Evolutionary conservation across 768 basidiomycete genomes (phyloP), one percentile per base, ranked within the genome.

Genomic region (Rhodocollybia butyracea): DNA sequence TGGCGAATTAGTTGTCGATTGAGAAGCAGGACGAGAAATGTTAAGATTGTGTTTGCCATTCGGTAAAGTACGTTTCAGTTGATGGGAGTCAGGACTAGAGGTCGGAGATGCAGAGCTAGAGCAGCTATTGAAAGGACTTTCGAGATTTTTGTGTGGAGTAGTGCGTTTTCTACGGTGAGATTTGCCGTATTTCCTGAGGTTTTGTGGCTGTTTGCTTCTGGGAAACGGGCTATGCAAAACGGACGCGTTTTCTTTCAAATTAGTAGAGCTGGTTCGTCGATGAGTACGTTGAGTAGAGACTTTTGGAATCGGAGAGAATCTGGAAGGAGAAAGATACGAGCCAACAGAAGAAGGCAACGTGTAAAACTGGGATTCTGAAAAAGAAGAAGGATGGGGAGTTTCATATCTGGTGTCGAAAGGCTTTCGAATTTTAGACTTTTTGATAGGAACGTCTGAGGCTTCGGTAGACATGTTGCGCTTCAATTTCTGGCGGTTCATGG

Each of bases 71-170:
- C 75, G 76, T 64, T 64, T 55, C 12, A 22, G n/a, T 47, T 45
- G 59, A 56, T 55, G 67, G 50, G 55, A 60, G 66, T 55, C 64
- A 55, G 53, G 54, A 21, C 66, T 68, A 5, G 76, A 73, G 47
- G 76, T 77, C 22, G 72, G 54, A 27, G 65, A 54, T 40, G 69
- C 64, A 50, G 80, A 80, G 32, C 63, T 64, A 17, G 79, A 76
- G 40, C 74, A 71, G 41, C 78, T 78, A 47, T 63, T 68, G 60
- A 79, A 82, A 1, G 80, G 79, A 24, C 77, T 80, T 11, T 70
- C 74, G 22, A n/a, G 78, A 26, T 78, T 80, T 12, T 70, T 73
- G 21, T 15, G 31, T 31, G 42, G 6, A 31, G 12, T 10, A 15
- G 13, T 22, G 26, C 32, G 29, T 45, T 26, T 53, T 36, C 12